These are phyloP conservation scores for Aspergillus sp. DNA, from an alignment of 2,329 filamentous ascomycete genomes.

Conservation along the genomic window DNA sequence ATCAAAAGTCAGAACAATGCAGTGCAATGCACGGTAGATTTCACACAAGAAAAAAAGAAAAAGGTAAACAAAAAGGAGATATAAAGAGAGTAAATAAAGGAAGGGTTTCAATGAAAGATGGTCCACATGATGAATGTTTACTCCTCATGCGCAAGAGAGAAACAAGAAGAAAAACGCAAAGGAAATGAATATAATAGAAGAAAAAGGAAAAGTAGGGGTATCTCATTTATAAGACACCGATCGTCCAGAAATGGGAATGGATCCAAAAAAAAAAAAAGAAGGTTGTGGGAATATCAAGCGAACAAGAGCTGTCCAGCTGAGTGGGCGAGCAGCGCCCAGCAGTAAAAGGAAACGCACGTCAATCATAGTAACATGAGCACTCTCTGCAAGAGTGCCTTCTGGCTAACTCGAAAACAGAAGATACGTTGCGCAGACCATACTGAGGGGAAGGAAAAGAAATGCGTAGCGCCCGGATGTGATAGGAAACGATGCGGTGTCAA, in stretches of 20 bases:
- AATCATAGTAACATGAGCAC: constrained; percentile 28
- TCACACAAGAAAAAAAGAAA: neutral
- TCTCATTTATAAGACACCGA: constrained; percentile 1
- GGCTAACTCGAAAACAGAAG: constrained; percentile 7
- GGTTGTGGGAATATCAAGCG: constrained; percentile 5
- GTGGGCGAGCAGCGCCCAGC: constrained; percentile 12
- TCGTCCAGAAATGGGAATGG: constrained; percentile 3
- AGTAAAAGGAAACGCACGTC: constrained; percentile 22
- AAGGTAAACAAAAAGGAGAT: constrained; percentile 7
- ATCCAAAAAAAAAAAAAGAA: constrained; percentile 3
- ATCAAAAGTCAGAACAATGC: neutral
- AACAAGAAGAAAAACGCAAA: constrained; percentile 3
- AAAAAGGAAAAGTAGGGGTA: neutral
- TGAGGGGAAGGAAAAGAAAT: constrained; percentile 4
- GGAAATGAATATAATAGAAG: constrained; percentile 4
- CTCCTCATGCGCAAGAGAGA: constrained; percentile 7
- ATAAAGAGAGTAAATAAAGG: constrained; percentile 5
- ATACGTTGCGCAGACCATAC: constrained; percentile 14
- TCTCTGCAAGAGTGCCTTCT: constrained; percentile 12
- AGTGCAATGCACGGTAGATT: no score
- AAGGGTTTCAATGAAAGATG: constrained; percentile 8
- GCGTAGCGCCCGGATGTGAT: constrained; percentile 7
- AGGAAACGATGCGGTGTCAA: constrained; percentile 10
- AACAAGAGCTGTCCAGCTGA: constrained; percentile 6
- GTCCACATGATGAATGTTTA: constrained; percentile 9